Base-by-base conservation (phyloP, 257 asterid genomes). In the Mitragyna speciosa region DNA sequence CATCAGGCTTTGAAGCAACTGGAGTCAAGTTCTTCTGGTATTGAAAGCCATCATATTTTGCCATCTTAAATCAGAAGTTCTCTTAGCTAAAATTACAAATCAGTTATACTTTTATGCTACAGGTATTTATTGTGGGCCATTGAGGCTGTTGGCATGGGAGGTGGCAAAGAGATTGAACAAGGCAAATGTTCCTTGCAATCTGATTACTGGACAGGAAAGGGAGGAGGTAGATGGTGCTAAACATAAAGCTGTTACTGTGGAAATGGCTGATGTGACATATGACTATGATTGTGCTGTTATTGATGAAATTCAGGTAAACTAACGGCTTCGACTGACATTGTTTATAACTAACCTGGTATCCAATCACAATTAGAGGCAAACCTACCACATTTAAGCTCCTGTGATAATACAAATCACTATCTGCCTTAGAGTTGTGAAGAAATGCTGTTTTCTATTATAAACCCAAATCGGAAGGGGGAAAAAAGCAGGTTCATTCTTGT, bases 141-240 rank as follows among this genome's bases (percentile, higher is more conserved):
- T 95, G 90, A 95, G 99, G 84, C 91, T 95, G 77, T 90, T 95
- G 90, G 99, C 98, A 10, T 95, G 99, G 98, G 99, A 95, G 87
- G 90, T 95, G 81, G 96, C 99, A 4, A 88, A 93, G 79, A 90
- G 97, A 80, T 74, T 95, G 76, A 95, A 93, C 89, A 95, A 91
- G 87, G 95, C 95, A 63, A 90, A 89, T 5, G 94, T 95, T 83
- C 99, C 97, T 75, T 95, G 99, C 81, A 92, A 93, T 85, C 94
- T 95, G 75, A 83, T 95, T 76, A 95, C 99, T 39, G 99, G 99
- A 78, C 99, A 95, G 90, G 99, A 95, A 86, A 90, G 91, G 83
- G 97, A 93, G 82, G 90, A 82, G 88, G 88, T 92, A 73, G 97
- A 92, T 66, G 99, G 97, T 68, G 97, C 99, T 61, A 91, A 86